Base-by-base conservation (phyloP, 352 stramenopile genomes). In the Saprolegnia parasitica region DNA sequence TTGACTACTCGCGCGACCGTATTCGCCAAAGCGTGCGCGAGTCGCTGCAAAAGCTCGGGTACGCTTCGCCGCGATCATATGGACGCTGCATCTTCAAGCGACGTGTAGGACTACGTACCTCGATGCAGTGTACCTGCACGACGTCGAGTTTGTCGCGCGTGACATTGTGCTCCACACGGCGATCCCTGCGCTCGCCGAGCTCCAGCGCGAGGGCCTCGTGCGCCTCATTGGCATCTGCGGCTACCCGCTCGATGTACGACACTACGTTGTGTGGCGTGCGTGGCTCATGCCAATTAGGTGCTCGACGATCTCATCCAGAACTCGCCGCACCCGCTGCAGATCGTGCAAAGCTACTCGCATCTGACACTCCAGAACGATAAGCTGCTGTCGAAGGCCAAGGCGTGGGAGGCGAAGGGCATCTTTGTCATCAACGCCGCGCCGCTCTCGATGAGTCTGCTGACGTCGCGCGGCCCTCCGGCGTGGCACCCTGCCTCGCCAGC, bases 371-470 rank as follows among this genome's bases (percentile, higher is more conserved):
- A 74, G 52, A 72, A 77, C 64, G 50, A 61, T 42, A 39, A 24
- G n/a, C 65, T 77, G 11, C 45, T 74, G 16, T 23, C 23, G 1
- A 56, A 64, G 26, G 45, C 45, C 9, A 39, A 29, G 9, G 26
- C 32, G 21, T 70, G 63, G 63, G 42, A 70, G 21, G 63, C 46
- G 16, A 15, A 23, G 10, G 63, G 65, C 4, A 76, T 91, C 26
- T 47, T 70, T 39, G 65, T 91, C 2, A 76, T 92, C 62, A 80
- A 82, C 54, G 86, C 86, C 20, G 84, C 83, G 35, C 82, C 86
- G 1, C 67, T 94, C 5, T 88, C 78, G 18, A 94, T 94, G 86
- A 82, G 84, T 61, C 75, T 94, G 11, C 76, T 94, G 21, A 90
- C 81, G 20, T 40, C 71, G 4, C 65, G 65, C 49, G 73, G 70